Evolutionary conservation across 345 rosid species (phyloP).

Genomic region (Eucalyptus albens): DNA sequence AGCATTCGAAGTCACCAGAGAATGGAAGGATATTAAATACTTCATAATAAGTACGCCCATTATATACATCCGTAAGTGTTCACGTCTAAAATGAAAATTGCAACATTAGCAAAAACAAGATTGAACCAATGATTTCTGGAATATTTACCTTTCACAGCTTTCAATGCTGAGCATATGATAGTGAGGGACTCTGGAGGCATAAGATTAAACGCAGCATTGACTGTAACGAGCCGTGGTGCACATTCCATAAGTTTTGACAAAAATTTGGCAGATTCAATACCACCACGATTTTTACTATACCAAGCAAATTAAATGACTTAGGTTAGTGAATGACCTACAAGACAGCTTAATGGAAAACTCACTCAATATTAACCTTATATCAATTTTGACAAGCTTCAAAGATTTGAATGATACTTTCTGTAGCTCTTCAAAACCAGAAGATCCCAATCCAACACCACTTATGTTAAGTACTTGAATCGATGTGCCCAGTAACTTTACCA

Average conservation of each 20-base stretch:
- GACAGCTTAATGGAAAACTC: background rate
- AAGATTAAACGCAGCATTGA: constrained; percentile 63
- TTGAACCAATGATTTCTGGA: background rate
- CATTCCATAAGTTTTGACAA: constrained; percentile 47
- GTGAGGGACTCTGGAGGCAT: constrained; percentile 66
- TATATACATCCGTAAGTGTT: background rate
- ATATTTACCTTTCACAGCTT: constrained; percentile 33
- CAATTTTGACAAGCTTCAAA: constrained; percentile 42
- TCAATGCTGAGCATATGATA: constrained; percentile 45
- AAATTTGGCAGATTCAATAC: constrained; percentile 60
- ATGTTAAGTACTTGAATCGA: constrained; percentile 42
- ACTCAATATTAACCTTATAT: constrained; percentile 46
- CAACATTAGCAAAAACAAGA: background rate
- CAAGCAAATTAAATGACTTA: background rate
- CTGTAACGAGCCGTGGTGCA: constrained; percentile 47
- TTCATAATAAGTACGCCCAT: background rate
- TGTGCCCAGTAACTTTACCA: constrained; percentile 31
- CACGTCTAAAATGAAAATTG: background rate
- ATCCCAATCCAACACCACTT: constrained; percentile 72
- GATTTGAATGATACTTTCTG: constrained; percentile 13
- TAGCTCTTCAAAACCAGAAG: constrained; percentile 56
- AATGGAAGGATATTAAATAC: background rate
- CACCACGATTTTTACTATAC: constrained; percentile 82
- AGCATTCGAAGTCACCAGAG: background rate
- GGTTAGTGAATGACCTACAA: background rate